phyloP scores from a whole-genome alignment of 148 eudicot species.

The Agrostemma githago region DNA sequence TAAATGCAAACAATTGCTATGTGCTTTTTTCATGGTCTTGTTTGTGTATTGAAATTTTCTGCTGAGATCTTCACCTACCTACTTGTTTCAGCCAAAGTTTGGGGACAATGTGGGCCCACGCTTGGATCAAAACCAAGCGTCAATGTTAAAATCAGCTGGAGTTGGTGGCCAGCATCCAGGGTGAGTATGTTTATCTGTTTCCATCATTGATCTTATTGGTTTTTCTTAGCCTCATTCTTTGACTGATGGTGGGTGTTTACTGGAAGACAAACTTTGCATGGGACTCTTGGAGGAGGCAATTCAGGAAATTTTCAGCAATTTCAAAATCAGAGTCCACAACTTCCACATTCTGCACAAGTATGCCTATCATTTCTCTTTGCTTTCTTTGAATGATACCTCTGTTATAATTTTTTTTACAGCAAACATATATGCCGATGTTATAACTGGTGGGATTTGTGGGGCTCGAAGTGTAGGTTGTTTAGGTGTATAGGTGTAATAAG shows the following conservation, averaged over 20 bases:
- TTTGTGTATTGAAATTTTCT: not conserved
- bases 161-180: slow-evolving; percentile 66
- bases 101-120: slow-evolving; percentile 59
- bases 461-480: not conserved
- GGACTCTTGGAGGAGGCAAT: slow-evolving; percentile 36
- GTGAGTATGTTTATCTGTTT: slow-evolving; percentile 30
- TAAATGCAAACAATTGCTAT: not conserved
- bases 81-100: slow-evolving; percentile 45
- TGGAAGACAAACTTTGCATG: slow-evolving; percentile 38
- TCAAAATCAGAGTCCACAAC: slow-evolving; percentile 32
- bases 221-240: slow-evolving; percentile 1
- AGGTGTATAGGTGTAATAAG: not conserved
- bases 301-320: slow-evolving; percentile 32
- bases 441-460: slow-evolving; percentile 1
- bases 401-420: not conserved
- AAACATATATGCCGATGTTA: not conserved
- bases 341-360: slow-evolving; percentile 40
- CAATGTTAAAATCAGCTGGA: slow-evolving; percentile 57
- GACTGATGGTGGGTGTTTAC: slow-evolving; percentile 1
- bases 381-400: not conserved
- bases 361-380: slow-evolving; percentile 2
- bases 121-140: slow-evolving; percentile 59
- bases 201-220: not conserved
- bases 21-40: not conserved
- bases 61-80: not conserved